phyloP scores from a whole-genome alignment of 2,329 filamentous ascomycete species.

The Cercospora sp. region DNA sequence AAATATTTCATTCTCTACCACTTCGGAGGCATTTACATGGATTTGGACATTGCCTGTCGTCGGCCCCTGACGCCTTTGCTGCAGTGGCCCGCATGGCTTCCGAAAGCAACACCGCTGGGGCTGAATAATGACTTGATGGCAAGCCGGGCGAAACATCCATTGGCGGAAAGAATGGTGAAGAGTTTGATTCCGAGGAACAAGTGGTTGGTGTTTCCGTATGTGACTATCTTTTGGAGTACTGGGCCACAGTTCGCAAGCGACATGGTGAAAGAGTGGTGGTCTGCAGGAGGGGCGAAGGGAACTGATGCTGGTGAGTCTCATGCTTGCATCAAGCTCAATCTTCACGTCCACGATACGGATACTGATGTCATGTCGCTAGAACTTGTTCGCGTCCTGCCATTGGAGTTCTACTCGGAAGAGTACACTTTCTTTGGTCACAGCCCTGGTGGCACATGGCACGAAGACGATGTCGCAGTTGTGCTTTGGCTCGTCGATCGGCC shows the following conservation, averaged over 20 bases:
- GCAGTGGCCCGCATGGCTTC: constrained; percentile 67
- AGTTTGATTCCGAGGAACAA: constrained; percentile 21
- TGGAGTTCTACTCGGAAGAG: constrained; percentile 35
- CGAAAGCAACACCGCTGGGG: constrained; percentile 68
- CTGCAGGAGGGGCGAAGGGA: neutral
- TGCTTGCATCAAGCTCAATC: neutral
- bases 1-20: constrained; percentile 74
- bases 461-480: constrained; percentile 33
- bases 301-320: constrained; percentile 1
- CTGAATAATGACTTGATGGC: constrained; percentile 76
- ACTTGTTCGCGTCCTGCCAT: constrained; percentile 25
- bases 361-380: neutral
- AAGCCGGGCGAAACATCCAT: constrained; percentile 27
- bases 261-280: constrained; percentile 32
- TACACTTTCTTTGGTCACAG: constrained; percentile 38
- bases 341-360: neutral
- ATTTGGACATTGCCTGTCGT: constrained; percentile 69
- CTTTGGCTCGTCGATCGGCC: constrained; percentile 32
- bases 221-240: constrained; percentile 38
- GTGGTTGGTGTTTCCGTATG: constrained; percentile 32
- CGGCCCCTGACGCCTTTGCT: constrained; percentile 62
- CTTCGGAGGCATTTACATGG: constrained; percentile 76
- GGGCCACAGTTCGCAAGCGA: constrained; percentile 35
- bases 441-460: constrained; percentile 39
- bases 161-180: constrained; percentile 29